Evolutionary conservation across 768 basidiomycete species (phyloP), one percentile per base, ranked within the genome.

Genomic region (Xanthoconium stramineum): DNA sequence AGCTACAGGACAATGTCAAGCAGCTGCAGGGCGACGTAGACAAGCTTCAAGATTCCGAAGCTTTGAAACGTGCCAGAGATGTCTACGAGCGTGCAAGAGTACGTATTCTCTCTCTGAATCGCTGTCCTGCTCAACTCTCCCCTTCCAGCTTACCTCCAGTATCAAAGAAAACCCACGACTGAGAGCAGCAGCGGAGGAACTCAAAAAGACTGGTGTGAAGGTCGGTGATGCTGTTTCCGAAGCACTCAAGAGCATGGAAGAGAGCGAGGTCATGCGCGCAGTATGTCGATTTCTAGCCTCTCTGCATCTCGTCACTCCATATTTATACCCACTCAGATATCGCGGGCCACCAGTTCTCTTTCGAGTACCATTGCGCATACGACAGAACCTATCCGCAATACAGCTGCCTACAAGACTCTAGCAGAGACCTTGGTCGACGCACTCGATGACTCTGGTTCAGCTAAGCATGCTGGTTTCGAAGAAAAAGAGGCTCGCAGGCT

Each of bases 1-100:
- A 96, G 70, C 79, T 97, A 48, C 93, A 96, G 75, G 95, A 98
- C 35, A 96, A 96, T 73, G 89, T 98, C 47, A 95, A 94, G 76
- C 93, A 97, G 74, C 80, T 99, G 17, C 93, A 96, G 74, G 97
- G 97, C 59, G 94, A 98, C 72, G 96, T 97, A 37, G 91, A 93
- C 75, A 97, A 97, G 75, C 74, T 98, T 47, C 95, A 98, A 78
- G 97, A 98, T 71, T 94, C 92, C 52, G 94, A 96, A 69, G 89
- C 94, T 14, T 88, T 99, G 93, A 93, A 91, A 76, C 82, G 81
- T 65, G 94, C 94, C 2, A 83, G 82, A 69, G 94, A 91, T 49
- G 85, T 91, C 56, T 98, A 98, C 74, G 96, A 98, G 76, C 84
- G 89, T 58, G 94, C 96, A 9, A 82, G 96, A 75, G 95, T 98